These are phyloP conservation scores for Trametes villosa DNA, from an alignment of 768 basidiomycete genomes.

Conservation along the genomic window DNA sequence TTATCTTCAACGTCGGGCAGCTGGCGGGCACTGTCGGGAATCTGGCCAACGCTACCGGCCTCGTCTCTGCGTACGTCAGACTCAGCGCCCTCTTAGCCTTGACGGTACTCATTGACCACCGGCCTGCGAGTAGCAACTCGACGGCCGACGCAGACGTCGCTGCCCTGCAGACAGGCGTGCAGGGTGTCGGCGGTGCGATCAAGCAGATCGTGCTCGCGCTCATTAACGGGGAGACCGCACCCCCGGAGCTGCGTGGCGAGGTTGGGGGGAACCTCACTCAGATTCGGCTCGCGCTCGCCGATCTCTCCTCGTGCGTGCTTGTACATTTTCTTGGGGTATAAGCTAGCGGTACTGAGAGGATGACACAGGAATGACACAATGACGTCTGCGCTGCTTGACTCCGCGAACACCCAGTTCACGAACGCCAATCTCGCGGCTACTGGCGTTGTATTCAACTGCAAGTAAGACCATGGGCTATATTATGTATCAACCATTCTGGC, in stretches of 20 bases:
- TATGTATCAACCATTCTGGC: no score
- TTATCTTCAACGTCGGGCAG: constrained; percentile 32
- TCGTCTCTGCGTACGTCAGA: constrained; percentile 7
- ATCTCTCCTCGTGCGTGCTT: constrained; percentile 13
- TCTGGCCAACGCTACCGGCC: constrained; percentile 25
- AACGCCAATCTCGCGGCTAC: constrained; percentile 21
- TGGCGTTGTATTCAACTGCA: constrained; percentile 27
- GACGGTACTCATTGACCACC: not conserved
- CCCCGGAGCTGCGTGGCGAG: constrained; percentile 22
- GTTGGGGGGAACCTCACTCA: constrained; percentile 24
- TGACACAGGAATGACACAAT: constrained; percentile 15
- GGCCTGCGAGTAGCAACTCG: not conserved
- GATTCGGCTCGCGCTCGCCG: not conserved
- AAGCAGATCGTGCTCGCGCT: constrained; percentile 24
- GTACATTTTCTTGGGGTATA: not conserved
- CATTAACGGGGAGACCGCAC: constrained; percentile 24
- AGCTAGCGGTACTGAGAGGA: not conserved
- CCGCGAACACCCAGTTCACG: constrained; percentile 16
- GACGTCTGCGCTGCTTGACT: constrained; percentile 7
- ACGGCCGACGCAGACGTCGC: constrained; percentile 3
- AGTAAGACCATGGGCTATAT: constrained; percentile 1
- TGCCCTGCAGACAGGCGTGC: constrained; percentile 6
- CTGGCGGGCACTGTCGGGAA: constrained; percentile 21
- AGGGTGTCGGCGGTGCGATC: constrained; percentile 12
- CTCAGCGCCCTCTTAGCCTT: not conserved